These are phyloP conservation scores for Fusarium succisae DNA, from an alignment of 2,329 filamentous ascomycete genomes.

Conservation along the genomic window DNA sequence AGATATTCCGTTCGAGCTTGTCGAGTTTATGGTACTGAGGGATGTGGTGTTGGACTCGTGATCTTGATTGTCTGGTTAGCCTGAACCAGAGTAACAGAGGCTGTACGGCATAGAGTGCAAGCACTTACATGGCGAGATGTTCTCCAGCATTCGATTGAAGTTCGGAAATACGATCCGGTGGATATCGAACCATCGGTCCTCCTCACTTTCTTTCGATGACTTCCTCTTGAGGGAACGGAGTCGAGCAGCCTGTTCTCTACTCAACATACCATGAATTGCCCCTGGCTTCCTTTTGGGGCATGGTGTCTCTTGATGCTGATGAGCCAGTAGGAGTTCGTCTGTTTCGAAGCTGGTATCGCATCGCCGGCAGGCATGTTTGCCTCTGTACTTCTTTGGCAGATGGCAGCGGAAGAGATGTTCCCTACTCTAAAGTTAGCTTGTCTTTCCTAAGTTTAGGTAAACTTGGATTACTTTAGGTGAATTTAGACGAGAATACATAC, in stretches of 20 bases:
- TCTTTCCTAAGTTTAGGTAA: rapidly evolving
- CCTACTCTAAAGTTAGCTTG: neutral
- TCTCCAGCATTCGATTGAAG: neutral
- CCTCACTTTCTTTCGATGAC: neutral
- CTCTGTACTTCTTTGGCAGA: neutral
- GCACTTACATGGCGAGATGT: neutral
- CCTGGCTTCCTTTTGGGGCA: neutral
- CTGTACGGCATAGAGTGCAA: no score
- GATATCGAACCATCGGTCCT: neutral
- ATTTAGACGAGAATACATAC: neutral
- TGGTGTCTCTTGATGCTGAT: neutral
- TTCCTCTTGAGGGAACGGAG: neutral
- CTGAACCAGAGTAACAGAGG: neutral
- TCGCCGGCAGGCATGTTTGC: rapidly evolving
- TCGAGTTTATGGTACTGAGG: neutral
- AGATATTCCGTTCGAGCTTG: neutral
- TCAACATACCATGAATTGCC: rapidly evolving
- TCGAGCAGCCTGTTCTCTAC: neutral
- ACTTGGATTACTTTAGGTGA: rapidly evolving
- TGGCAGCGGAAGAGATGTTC: neutral
- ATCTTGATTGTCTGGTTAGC: neutral
- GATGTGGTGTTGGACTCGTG: neutral
- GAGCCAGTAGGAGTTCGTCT: neutral
- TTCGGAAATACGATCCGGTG: neutral
- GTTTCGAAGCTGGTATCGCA: neutral